These are phyloP conservation scores for Stachybotrys chlorohalonatus DNA, from an alignment of 2,329 filamentous ascomycete species.

Conservation along the genomic window DNA sequence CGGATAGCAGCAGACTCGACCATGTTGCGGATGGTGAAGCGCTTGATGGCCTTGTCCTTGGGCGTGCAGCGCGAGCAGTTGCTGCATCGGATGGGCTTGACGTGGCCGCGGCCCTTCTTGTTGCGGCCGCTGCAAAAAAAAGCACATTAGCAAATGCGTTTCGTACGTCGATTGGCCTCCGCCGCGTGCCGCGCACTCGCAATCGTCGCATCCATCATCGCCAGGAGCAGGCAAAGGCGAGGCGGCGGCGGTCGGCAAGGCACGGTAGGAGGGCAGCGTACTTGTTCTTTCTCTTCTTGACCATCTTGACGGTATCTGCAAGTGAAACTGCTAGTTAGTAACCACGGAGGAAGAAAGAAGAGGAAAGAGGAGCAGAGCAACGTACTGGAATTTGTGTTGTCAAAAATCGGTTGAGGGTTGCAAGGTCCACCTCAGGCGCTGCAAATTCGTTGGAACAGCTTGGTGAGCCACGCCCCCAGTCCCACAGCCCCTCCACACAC, in stretches of 20 bases:
- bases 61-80: conserved; percentile 78
- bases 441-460: not conserved
- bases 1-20: conserved; percentile 99
- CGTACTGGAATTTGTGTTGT: conserved; percentile 18
- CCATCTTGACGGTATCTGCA: conserved; percentile 53
- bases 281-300: conserved; percentile 67
- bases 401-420: conserved; percentile 3
- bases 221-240: conserved; percentile 1
- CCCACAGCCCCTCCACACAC: not conserved
- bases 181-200: conserved; percentile 3
- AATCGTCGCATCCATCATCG: conserved; percentile 4
- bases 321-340: conserved; percentile 19
- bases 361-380: conserved; percentile 11
- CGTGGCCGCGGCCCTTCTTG: conserved; percentile 99
- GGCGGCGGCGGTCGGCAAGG: not conserved
- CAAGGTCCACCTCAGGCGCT: not conserved
- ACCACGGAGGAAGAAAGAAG: conserved; percentile 14
- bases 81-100: conserved; percentile 89
- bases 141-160: conserved; percentile 7
- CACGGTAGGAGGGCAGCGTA: conserved; percentile 25
- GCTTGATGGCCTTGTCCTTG: conserved; percentile 99
- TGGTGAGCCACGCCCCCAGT: not conserved
- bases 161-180: conserved; percentile 1
- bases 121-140: conserved; percentile 69
- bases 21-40: conserved; percentile 99